Conservation (phyloP, 2,329 filamentous ascomycete genomes). For the Aspergillus aculeatus region DNA sequence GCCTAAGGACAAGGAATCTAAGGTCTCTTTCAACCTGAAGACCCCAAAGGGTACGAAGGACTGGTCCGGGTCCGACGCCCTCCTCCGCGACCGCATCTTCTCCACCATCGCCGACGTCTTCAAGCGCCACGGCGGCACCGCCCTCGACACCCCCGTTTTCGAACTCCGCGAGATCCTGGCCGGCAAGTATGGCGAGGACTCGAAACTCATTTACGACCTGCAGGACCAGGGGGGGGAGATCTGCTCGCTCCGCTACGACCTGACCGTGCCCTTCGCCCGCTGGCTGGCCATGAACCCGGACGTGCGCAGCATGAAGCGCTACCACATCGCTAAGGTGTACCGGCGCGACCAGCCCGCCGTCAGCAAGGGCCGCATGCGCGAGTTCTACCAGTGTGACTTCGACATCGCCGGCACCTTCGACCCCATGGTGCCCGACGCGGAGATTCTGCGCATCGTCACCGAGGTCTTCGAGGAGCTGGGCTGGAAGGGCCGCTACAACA, state of each 20-base stretch:
- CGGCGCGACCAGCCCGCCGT: constrained; percentile 79
- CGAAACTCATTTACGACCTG: constrained; percentile 87
- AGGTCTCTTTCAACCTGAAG: constrained; percentile 67
- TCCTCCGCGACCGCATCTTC: constrained; percentile 79
- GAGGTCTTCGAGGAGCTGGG: constrained; percentile 82
- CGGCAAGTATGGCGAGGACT: constrained; percentile 90
- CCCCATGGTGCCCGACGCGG: constrained; percentile 87
- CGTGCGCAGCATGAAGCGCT: constrained; percentile 83
- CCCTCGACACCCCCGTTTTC: constrained; percentile 80
- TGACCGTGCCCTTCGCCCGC: constrained; percentile 86
- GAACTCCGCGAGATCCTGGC: constrained; percentile 83
- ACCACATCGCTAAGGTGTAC: constrained; percentile 93
- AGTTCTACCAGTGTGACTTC: constrained; percentile 97
- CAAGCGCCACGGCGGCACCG: constrained; percentile 77
- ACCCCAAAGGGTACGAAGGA: constrained; percentile 90
- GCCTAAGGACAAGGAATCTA: constrained; percentile 36
- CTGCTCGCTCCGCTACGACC: constrained; percentile 79
- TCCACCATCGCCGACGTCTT: constrained; percentile 73
- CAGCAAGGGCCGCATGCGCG: constrained; percentile 87
- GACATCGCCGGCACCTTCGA: constrained; percentile 88
- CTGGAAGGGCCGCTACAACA: constrained; percentile 72
- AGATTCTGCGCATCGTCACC: constrained; percentile 78
- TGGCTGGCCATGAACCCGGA: constrained; percentile 89
- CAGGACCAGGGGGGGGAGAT: constrained; percentile 85
- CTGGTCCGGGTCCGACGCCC: constrained; percentile 75